phyloP scores from a whole-genome alignment of 2,329 filamentous ascomycete genomes.

The Aspergillus hiratsukae region DNA sequence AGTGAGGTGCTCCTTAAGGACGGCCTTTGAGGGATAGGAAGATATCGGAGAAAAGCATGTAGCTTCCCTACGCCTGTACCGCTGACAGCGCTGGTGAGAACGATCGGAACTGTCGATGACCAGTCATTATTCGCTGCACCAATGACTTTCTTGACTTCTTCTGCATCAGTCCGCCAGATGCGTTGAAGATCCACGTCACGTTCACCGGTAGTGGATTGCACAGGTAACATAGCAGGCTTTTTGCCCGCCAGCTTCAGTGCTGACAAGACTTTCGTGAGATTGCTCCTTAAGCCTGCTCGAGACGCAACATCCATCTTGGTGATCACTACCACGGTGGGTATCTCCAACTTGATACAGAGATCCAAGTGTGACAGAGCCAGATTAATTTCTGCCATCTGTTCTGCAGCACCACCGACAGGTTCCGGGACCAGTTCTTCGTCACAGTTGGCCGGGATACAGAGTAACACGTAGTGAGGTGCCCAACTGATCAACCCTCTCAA shows the following conservation, averaged over 20 bases:
- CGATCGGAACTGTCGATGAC: constrained; percentile 67
- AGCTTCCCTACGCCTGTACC: constrained; percentile 76
- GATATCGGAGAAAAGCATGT: constrained; percentile 71
- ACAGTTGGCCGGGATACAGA: constrained; percentile 82
- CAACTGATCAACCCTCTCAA: constrained; percentile 88
- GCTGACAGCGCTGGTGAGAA: constrained; percentile 81
- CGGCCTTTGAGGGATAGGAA: constrained; percentile 61
- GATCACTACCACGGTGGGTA: constrained; percentile 75
- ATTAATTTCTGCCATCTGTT: constrained; percentile 55
- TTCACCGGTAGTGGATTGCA: constrained; percentile 43
- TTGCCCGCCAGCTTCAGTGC: constrained; percentile 71
- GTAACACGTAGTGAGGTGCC: constrained; percentile 88
- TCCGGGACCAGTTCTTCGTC: constrained; percentile 42
- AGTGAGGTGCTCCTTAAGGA: constrained; percentile 19
- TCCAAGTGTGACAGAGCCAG: constrained; percentile 76
- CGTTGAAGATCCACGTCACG: constrained; percentile 50
- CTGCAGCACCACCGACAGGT: constrained; percentile 14
- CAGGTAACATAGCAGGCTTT: constrained; percentile 64
- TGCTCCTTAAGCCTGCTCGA: constrained; percentile 64
- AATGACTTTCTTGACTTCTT: constrained; percentile 56
- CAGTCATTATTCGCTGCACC: constrained; percentile 32
- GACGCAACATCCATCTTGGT: constrained; percentile 89
- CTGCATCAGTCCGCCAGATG: constrained; percentile 54
- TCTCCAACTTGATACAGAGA: constrained; percentile 72
- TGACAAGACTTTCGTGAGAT: constrained; percentile 68